phyloP scores from a whole-genome alignment of 805 yeast species.

The Ogataea paraovalis region DNA sequence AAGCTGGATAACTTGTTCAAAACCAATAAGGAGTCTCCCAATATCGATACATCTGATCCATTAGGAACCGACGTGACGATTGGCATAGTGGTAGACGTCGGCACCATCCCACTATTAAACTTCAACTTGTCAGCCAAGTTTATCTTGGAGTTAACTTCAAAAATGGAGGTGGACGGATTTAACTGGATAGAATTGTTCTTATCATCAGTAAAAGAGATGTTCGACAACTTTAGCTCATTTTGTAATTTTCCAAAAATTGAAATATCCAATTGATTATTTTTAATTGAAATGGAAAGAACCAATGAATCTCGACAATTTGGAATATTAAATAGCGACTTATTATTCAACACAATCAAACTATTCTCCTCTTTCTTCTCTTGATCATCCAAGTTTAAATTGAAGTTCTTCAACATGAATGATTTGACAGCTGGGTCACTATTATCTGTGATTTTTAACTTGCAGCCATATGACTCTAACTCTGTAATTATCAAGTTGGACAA shows the following conservation, averaged over 20 bases:
- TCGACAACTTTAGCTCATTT: constrained; percentile 22
- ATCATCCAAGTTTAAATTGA: constrained; percentile 21
- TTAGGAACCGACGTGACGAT: background rate
- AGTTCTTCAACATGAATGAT: constrained; percentile 24
- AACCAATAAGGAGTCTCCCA: constrained; percentile 24
- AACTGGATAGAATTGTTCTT: constrained; percentile 21
- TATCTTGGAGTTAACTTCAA: constrained; percentile 27
- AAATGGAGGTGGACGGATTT: constrained; percentile 23
- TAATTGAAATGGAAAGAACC: constrained; percentile 28
- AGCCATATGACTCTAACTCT: constrained; percentile 40
- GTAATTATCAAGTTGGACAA: constrained; percentile 50
- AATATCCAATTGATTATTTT: constrained; percentile 28
- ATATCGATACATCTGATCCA: constrained; percentile 14
- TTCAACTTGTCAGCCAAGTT: constrained; percentile 23
- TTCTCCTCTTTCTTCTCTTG: constrained; percentile 26
- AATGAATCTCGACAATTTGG: constrained; percentile 34
- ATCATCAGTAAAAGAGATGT: constrained; percentile 25
- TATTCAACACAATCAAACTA: constrained; percentile 32
- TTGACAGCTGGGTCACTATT: constrained; percentile 17
- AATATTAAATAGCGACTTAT: constrained; percentile 34
- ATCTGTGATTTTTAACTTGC: constrained; percentile 34
- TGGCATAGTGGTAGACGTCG: constrained; percentile 1
- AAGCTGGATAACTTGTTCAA: constrained; percentile 27
- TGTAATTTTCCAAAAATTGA: constrained; percentile 32
- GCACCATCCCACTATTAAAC: constrained; percentile 2